phyloP scores from a whole-genome alignment of 129 eudicot genomes.

The Logfia minima region DNA sequence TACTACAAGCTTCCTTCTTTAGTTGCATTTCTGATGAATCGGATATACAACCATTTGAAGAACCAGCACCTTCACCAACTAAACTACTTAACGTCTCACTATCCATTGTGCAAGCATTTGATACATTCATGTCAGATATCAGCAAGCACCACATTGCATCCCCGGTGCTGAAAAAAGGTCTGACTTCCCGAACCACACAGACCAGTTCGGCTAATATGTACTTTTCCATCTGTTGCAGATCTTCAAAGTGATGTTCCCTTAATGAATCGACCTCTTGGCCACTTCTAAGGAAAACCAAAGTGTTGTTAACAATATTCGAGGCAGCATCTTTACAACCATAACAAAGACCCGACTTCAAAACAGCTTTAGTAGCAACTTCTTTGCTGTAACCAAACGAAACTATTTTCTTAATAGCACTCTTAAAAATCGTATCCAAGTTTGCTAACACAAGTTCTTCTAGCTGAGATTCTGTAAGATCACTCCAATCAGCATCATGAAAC shows the following conservation, averaged over 20 bases:
- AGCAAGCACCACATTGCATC: constrained; percentile 99
- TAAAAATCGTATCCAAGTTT: constrained; percentile 72
- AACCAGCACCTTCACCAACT: constrained; percentile 32
- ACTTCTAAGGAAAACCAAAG: constrained; percentile 65
- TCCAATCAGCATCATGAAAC: constrained; percentile 88
- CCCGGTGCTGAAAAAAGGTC: constrained; percentile 92
- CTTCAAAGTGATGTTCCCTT: constrained; percentile 75
- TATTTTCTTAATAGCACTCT: constrained; percentile 79
- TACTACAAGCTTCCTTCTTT: constrained; percentile 46
- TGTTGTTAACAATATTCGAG: constrained; percentile 79
- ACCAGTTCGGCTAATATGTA: constrained; percentile 87
- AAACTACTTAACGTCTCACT: constrained; percentile 58
- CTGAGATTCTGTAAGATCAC: constrained; percentile 80
- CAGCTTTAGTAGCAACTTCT: constrained; percentile 71
- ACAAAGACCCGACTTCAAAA: constrained; percentile 88
- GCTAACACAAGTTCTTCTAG: constrained; percentile 86
- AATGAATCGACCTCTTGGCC: constrained; percentile 65
- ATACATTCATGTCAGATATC: constrained; percentile 90
- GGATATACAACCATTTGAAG: constrained; percentile 46
- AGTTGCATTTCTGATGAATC: constrained; percentile 39
- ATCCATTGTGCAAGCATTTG: constrained; percentile 91
- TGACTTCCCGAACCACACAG: constrained; percentile 76
- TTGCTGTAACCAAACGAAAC: constrained; percentile 78
- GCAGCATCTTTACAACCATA: constrained; percentile 84
- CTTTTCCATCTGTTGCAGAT: constrained; percentile 80